Evolutionary conservation across 2,329 filamentous ascomycete species (phyloP).

Genomic region (Trichoderma sp.): DNA sequence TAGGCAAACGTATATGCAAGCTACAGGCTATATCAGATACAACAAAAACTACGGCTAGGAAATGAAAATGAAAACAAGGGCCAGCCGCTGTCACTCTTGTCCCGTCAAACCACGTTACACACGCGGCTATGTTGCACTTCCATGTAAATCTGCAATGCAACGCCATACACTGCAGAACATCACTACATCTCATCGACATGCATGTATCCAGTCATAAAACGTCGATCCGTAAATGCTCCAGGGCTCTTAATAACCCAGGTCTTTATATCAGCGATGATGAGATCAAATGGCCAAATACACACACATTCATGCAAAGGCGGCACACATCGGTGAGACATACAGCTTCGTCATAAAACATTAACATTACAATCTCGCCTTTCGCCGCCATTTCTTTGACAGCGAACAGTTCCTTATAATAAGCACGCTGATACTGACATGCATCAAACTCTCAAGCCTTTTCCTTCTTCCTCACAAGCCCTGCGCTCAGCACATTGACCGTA

Average conservation of each 20-base stretch:
- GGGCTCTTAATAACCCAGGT: background rate
- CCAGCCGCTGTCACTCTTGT: background rate
- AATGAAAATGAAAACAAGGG: background rate
- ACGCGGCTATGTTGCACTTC: background rate
- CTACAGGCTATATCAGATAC: background rate
- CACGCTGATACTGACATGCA: background rate
- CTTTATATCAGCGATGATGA: background rate
- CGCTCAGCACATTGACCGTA: constrained; percentile 47
- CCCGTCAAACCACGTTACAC: background rate
- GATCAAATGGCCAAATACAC: background rate
- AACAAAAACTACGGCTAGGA: background rate
- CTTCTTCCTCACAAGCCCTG: constrained; percentile 56
- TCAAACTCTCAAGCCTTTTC: constrained; percentile 39
- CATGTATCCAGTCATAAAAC: background rate
- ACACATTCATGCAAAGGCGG: background rate
- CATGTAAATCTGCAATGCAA: background rate
- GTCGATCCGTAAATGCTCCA: background rate
- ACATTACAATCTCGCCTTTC: background rate
- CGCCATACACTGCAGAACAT: background rate
- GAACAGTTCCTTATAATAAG: background rate
- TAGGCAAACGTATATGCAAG: background rate
- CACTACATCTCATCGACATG: background rate
- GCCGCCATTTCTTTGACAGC: background rate
- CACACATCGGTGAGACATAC: background rate
- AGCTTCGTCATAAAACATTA: background rate